Percentiles rank a stretch among this genome's conserved stretches.
Conservation (phyloP, 2,329 filamentous ascomycete species). For the Rhinocladiella similis region DNA sequence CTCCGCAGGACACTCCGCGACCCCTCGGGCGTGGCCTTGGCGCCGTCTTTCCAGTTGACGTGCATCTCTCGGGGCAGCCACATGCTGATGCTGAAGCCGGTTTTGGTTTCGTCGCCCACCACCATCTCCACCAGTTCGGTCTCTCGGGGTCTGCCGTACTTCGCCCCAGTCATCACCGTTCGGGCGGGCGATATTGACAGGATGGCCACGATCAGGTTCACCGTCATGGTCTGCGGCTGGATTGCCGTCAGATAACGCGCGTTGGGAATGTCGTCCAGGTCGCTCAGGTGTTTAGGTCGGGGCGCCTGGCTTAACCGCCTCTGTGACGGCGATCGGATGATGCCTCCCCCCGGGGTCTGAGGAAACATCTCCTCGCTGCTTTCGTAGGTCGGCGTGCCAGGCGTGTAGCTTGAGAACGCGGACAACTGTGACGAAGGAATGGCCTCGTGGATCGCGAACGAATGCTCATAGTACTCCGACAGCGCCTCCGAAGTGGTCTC, state of each 20-base stretch:
- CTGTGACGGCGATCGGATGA: constrained; percentile 28
- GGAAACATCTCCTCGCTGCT: constrained; percentile 27
- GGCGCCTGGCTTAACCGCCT: constrained; percentile 24
- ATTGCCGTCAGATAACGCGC: constrained; percentile 66
- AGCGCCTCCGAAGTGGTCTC: constrained; percentile 42
- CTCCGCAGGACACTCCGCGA: constrained; percentile 36
- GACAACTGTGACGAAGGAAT: constrained; percentile 62
- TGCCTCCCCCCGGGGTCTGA: constrained; percentile 22
- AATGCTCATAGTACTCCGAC: constrained; percentile 75
- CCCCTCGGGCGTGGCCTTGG: constrained; percentile 31
- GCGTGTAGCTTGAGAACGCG: constrained; percentile 29
- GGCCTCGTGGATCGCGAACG: constrained; percentile 68
- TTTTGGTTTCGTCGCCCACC: constrained; percentile 80
- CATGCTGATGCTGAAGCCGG: constrained; percentile 79
- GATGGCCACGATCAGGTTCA: constrained; percentile 78
- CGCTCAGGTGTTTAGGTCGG: constrained; percentile 48
- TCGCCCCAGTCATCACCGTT: constrained; percentile 64
- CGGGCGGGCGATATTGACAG: constrained; percentile 70
- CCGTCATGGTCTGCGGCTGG: constrained; percentile 75
- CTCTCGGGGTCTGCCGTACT: constrained; percentile 45
- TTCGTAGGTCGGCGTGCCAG: constrained; percentile 29
- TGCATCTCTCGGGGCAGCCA: constrained; percentile 60
- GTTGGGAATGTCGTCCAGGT: constrained; percentile 70
- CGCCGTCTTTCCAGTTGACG: constrained; percentile 28
- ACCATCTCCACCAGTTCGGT: constrained; percentile 73